Evolutionary conservation across 2,329 filamentous ascomycete genomes (phyloP), one percentile per base, ranked within the genome.

Genomic region (Aspergillus thermomutatus): DNA sequence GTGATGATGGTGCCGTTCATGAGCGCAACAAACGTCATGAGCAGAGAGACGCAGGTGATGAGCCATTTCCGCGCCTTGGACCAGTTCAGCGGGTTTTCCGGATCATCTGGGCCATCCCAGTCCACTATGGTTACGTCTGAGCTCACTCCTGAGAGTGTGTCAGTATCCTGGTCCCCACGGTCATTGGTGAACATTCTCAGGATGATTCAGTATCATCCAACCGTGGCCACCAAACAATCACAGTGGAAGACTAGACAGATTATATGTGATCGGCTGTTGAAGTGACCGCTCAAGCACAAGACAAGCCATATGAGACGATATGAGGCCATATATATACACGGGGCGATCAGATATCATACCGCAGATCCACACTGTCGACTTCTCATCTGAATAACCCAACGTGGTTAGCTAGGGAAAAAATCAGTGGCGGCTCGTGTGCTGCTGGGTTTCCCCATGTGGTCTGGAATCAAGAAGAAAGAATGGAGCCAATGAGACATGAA

Each of bases 1-100:
- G 72, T 73, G 61, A 76, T 69, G 45, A 75, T 74, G 3, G 74
- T 75, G 2, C 72, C 74, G 49, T 75, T 75, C 59, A 73, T 67
- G 60, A 67, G 60, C 3, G 65, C 65, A 31, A 71, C 66, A 52
- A 74, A 74, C 3, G 66, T 75, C 9, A 69, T 64, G 31, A 71
- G 61, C 6, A 66, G 57, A 3, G 63, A 66, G 14, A 73, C 58
- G 0, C 55, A 50, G 1, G 69, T 72, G 8, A 68, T 56, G 5
- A 61, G 59, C 75, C 75, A 77, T 68, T 76, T 77, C 56, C 68
- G 61, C 4, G 56, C 50, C 3, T 59, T 40, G 4, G 72, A 61
- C 73, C 72, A 77, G 61, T 76, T 74, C 64, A 71, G 73, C 11
- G 75, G 75, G 50, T 75, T 73, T 43, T 64, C 65, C 0, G 70